Percentiles rank a stretch among this genome's conserved stretches.
Conservation (phyloP, 257 asterid species). For the Solanum rostratum region DNA sequence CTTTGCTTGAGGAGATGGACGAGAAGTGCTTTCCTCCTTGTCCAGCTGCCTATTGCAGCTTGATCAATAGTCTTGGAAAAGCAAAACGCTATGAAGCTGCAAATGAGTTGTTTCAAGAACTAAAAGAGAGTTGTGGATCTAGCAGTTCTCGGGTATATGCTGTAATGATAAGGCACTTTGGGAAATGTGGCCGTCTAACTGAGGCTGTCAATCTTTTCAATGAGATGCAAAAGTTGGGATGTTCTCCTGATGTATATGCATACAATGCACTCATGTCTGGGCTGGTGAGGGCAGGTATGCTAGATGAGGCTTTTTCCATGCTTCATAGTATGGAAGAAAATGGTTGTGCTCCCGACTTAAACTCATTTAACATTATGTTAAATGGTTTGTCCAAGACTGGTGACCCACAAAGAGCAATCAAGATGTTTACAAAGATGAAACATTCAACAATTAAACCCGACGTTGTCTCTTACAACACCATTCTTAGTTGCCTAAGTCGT, state of each 20-base stretch:
- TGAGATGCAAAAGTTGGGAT: conserved; percentile 26
- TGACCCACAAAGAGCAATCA: conserved; percentile 21
- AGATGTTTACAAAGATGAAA: conserved; percentile 30
- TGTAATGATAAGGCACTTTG: conserved; percentile 40
- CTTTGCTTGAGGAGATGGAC: conserved; percentile 90
- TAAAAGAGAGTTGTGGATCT: conserved; percentile 32
- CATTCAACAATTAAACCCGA: conserved; percentile 16
- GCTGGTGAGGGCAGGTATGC: conserved; percentile 27
- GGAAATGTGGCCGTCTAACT: conserved; percentile 26
- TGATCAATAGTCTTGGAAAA: conserved; percentile 68
- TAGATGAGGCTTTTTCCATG: conserved; percentile 26
- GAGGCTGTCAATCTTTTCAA: conserved; percentile 26
- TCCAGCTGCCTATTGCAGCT: conserved; percentile 96
- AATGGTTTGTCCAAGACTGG: conserved; percentile 27
- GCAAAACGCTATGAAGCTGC: conserved; percentile 79
- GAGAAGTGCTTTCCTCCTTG: conserved; percentile 91
- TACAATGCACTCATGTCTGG: conserved; percentile 40
- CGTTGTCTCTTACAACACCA: conserved; percentile 28
- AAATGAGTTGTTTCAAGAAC: conserved; percentile 33
- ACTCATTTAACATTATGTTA: conserved; percentile 27
- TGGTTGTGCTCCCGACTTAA: conserved; percentile 27
- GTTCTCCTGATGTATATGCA: conserved; percentile 32
- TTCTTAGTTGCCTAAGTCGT: conserved; percentile 33
- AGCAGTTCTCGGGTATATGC: conserved; percentile 38
- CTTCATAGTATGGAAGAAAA: conserved; percentile 24